Conservation (phyloP, 768 basidiomycete species). For the Steccherinum ochraceum region DNA sequence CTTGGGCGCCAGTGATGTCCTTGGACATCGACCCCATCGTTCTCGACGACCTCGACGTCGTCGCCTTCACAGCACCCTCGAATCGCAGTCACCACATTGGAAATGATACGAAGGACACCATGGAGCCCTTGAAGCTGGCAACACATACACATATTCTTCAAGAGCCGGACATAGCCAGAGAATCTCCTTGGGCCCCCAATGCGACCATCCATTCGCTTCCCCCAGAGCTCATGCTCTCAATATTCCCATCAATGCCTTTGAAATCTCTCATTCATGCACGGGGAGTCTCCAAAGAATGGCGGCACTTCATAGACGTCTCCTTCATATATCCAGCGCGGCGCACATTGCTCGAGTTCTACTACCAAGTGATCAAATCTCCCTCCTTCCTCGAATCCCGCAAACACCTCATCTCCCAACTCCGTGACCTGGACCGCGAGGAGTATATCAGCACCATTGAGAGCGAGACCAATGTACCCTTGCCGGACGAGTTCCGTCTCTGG, state of each 20-base stretch:
- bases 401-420: constrained; percentile 11
- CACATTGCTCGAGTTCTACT: constrained; percentile 16
- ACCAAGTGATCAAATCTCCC: constrained; percentile 11
- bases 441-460: constrained; percentile 10
- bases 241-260: constrained; percentile 18
- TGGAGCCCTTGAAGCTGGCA: too few relatives aligned
- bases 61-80: too few relatives aligned
- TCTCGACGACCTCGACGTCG: too few relatives aligned
- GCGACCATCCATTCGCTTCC: constrained; percentile 2
- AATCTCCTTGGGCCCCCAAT: not conserved
- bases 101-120: too few relatives aligned
- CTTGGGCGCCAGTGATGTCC: too few relatives aligned
- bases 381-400: constrained; percentile 12
- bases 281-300: constrained; percentile 17
- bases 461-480: not conserved
- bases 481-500: constrained; percentile 19
- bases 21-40: too few relatives aligned
- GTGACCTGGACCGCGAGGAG: constrained; percentile 11
- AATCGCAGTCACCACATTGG: too few relatives aligned
- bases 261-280: constrained; percentile 15
- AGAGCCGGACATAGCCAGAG: not conserved
- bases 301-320: constrained; percentile 9
- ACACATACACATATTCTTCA: too few relatives aligned
- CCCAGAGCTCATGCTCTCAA: constrained; percentile 17
- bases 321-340: constrained; percentile 15